Evolutionary conservation across 805 yeast genomes (phyloP), one percentile per base, ranked within the genome.

Genomic region (Saccharomycopsis vini): DNA sequence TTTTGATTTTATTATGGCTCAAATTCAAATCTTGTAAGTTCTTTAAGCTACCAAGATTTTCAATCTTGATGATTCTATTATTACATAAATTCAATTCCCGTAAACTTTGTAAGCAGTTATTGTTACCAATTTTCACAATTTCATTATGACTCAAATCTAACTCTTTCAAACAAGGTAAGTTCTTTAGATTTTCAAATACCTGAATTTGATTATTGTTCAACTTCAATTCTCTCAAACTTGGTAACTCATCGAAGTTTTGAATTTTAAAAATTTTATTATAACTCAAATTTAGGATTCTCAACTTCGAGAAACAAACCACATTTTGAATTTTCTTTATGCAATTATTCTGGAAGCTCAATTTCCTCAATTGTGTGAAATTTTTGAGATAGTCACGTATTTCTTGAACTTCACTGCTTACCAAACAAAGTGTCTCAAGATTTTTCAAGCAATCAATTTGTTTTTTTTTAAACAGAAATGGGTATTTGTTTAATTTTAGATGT

Each of bases 321-420:
- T 44, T 44, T 16, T 44, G 40, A 29, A 44, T 29, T 18, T 39
- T 24, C 13, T 22, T 33, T 19, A 44, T 35, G 9, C 30, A 21
- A 30, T 44, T 44, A 30, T 44, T 28, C 23, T 36, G 35, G 24
- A 44, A 35, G 32, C 34, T 34, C 3, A 44, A 23, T n/a, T 33
- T 44, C 16, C 34, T 21, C 18, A 44, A 36, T 6, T 30, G 15
- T 13, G 22, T 31, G 10, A 28, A 29, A 6, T 24, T 15, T n/a
- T 39, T n/a, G n/a, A n/a, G n/a, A n/a, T n/a, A n/a, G n/a, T n/a
- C n/a, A n/a, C n/a, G n/a, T n/a, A n/a, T n/a, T n/a, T n/a, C n/a
- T n/a, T n/a, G n/a, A n/a, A n/a, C n/a, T n/a, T n/a, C n/a, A n/a
- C n/a, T n/a, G n/a, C n/a, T n/a, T n/a, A n/a, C n/a, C n/a, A n/a